These are phyloP conservation scores for Termitomyces sp. DNA, from an alignment of 768 basidiomycete genomes.

Conservation along the genomic window DNA sequence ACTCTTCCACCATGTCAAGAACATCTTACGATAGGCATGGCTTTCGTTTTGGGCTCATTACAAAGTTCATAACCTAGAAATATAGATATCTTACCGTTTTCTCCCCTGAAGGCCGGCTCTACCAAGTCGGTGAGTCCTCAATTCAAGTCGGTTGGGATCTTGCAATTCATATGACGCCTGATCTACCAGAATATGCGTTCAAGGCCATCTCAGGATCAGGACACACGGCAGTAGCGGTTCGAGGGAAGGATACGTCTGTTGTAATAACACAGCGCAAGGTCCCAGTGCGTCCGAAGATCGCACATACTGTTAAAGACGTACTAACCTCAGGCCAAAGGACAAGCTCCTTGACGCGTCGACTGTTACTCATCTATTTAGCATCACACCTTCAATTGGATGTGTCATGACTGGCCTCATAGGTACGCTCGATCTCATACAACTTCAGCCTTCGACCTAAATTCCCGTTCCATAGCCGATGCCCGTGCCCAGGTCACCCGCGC, in stretches of 20 bases:
- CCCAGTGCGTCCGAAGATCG: conserved; percentile 57
- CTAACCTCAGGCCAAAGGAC: conserved; percentile 53
- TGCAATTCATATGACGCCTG: conserved; percentile 11
- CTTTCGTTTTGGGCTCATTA: neutral
- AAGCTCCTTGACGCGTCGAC: conserved; percentile 94
- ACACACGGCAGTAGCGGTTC: conserved; percentile 88
- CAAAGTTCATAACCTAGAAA: neutral
- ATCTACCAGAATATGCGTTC: conserved; percentile 88
- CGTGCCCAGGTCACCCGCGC: conserved; percentile 86
- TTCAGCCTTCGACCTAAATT: neutral
- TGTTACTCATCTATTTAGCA: conserved; percentile 92
- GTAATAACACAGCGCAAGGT: conserved; percentile 99
- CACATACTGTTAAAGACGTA: neutral
- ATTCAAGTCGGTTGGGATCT: conserved; percentile 3
- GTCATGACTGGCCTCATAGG: conserved; percentile 98
- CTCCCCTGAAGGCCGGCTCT: conserved; percentile 94
- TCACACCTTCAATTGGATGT: conserved; percentile 95
- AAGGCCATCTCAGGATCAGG: conserved; percentile 98
- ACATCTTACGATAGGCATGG: conserved; percentile 87
- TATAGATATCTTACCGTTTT: conserved; percentile 91
- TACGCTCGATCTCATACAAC: conserved; percentile 28
- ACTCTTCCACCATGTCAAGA: conserved; percentile 69
- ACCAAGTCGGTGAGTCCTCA: conserved; percentile 85
- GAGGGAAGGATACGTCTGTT: conserved; percentile 92
- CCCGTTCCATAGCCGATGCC: conserved; percentile 70